Evolutionary conservation across 2,329 filamentous ascomycete genomes (phyloP).

Genomic region (Bipolaris sorokiniana): DNA sequence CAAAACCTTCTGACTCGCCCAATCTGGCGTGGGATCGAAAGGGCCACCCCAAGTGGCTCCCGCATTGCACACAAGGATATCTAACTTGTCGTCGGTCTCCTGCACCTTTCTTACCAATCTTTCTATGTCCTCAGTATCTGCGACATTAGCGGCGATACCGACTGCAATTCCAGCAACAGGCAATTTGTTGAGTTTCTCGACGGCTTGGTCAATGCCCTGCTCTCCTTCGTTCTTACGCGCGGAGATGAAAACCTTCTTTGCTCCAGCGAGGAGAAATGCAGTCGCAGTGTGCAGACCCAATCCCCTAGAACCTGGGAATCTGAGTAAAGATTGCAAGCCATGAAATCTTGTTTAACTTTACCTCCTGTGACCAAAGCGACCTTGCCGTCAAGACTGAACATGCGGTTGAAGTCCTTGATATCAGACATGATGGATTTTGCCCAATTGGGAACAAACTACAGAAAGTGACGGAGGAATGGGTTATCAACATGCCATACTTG

Average conservation of each 20-base stretch:
- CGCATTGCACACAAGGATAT: slow-evolving; percentile 51
- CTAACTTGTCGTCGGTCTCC: slow-evolving; percentile 40
- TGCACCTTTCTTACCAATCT: slow-evolving; percentile 42
- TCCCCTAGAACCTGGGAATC: slow-evolving; percentile 46
- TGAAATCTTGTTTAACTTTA: slow-evolving; percentile 8
- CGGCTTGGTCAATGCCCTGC: slow-evolving; percentile 49
- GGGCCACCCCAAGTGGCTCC: slow-evolving; percentile 50
- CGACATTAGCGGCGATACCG: slow-evolving; percentile 48
- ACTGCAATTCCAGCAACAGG: slow-evolving; percentile 43
- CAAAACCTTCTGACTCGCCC: slow-evolving; percentile 45
- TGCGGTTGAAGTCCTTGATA: slow-evolving; percentile 39
- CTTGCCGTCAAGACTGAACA: slow-evolving; percentile 49
- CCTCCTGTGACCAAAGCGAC: slow-evolving; percentile 48
- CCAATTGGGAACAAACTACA: background rate
- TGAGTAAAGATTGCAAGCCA: background rate
- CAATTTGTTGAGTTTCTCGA: slow-evolving; percentile 48
- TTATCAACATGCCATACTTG: slow-evolving; percentile 20
- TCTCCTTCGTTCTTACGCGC: slow-evolving; percentile 48
- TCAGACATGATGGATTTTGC: slow-evolving; percentile 37
- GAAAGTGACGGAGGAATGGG: background rate
- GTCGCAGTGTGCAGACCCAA: slow-evolving; percentile 50
- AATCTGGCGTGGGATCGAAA: slow-evolving; percentile 48
- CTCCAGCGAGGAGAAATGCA: slow-evolving; percentile 50
- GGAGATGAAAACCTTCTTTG: slow-evolving; percentile 49
- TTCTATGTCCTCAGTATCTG: slow-evolving; percentile 46